These are phyloP conservation scores for Jackrogersella minutella DNA, from an alignment of 495 filamentous ascomycete genomes.

Conservation along the genomic window DNA sequence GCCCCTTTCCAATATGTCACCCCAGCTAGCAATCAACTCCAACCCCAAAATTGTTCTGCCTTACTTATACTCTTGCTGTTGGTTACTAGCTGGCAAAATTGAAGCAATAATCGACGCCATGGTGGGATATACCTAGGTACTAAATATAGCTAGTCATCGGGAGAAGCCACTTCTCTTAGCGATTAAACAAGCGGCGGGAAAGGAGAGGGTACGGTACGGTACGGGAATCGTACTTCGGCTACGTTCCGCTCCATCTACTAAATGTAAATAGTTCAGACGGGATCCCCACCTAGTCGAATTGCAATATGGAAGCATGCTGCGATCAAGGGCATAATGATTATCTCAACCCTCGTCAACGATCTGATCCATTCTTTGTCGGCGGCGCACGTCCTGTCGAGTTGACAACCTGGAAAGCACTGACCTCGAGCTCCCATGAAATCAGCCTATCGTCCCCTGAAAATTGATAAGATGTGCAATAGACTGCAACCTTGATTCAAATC, in stretches of 20 bases:
- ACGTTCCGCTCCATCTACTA: conserved; percentile 26
- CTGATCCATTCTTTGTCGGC: neutral
- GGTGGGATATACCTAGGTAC: neutral
- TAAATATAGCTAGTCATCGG: neutral
- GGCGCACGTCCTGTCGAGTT: conserved; percentile 18
- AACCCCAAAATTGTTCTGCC: neutral
- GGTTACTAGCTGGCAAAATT: neutral
- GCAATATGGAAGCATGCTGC: conserved; percentile 1
- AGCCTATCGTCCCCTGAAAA: conserved; percentile 11
- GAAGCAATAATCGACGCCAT: conserved; percentile 1
- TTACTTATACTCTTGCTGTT: neutral
- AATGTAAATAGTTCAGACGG: conserved; percentile 21
- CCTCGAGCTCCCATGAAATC: conserved; percentile 10
- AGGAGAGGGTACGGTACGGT: conserved; percentile 6
- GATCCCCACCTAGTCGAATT: conserved; percentile 10
- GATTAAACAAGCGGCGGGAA: conserved; percentile 6
- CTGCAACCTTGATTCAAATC: conserved; percentile 12
- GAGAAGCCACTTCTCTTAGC: conserved; percentile 10
- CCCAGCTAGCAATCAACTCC: conserved; percentile 1
- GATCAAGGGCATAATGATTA: neutral
- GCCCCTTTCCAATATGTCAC: conserved; percentile 1
- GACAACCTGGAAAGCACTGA: conserved; percentile 19
- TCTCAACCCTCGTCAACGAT: conserved; percentile 9
- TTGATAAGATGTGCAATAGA: conserved; percentile 24
- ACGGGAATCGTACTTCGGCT: conserved; percentile 33